Conservation (phyloP, 352 stramenopile genomes). For the Phytopythium aichiense region DNA sequence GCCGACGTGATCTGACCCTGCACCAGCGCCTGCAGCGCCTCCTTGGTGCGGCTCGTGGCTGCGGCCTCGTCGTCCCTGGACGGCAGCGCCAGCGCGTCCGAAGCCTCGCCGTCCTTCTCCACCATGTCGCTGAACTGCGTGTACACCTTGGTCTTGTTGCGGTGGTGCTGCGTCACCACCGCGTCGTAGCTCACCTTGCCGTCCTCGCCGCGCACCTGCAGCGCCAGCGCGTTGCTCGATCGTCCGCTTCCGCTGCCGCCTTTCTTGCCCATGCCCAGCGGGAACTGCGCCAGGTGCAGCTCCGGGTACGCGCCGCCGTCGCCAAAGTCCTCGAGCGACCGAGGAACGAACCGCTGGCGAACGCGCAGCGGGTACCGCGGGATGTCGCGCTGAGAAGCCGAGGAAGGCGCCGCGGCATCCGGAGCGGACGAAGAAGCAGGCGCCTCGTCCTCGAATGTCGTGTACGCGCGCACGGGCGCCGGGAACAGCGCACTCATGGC, state of each 20-base stretch:
- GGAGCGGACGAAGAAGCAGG: neutral
- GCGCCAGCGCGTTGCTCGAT: conserved; percentile 67
- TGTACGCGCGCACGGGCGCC: conserved; percentile 67
- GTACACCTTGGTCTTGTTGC: conserved; percentile 94
- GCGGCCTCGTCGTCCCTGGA: conserved; percentile 62
- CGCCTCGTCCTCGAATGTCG: conserved; percentile 50
- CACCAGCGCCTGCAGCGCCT: conserved; percentile 90
- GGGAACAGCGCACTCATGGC: conserved; percentile 74
- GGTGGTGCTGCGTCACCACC: conserved; percentile 96
- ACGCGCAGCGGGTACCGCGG: conserved; percentile 62
- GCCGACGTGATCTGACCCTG: conserved; percentile 90
- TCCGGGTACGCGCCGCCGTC: conserved; percentile 98
- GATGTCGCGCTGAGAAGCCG: conserved; percentile 5
- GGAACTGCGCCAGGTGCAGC: conserved; percentile 98
- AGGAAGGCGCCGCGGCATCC: conserved; percentile 3
- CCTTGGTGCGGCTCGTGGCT: conserved; percentile 61
- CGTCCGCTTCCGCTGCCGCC: conserved; percentile 31
- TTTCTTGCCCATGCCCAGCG: conserved; percentile 93
- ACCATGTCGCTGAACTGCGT: conserved; percentile 92
- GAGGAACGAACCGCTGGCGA: conserved; percentile 55
- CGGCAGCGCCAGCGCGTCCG: conserved; percentile 30
- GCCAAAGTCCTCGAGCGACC: conserved; percentile 89
- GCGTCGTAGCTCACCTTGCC: conserved; percentile 92
- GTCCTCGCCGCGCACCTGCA: conserved; percentile 92
- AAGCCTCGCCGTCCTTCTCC: conserved; percentile 84